Evolutionary conservation across 169 alveolate species (phyloP).

Genomic region (Plasmodium ovale): DNA sequence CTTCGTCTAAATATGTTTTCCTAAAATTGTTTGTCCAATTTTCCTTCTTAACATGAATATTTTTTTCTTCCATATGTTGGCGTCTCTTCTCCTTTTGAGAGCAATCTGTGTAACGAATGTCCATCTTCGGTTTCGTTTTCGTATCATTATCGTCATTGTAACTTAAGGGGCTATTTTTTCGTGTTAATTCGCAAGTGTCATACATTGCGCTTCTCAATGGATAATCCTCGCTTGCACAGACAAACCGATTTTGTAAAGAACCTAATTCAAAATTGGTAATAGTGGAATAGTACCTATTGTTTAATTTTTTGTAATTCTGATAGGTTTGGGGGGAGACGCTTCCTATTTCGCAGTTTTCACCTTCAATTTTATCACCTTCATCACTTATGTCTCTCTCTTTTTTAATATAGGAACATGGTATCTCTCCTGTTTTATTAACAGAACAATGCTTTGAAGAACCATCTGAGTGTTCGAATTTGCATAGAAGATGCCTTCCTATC

Average conservation of each 20-base stretch:
- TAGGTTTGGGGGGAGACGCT: background rate
- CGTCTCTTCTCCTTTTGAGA: too few species aligned
- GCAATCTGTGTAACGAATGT: too few species aligned
- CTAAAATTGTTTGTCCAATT: background rate
- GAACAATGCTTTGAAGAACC: background rate
- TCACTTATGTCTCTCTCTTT: constrained; percentile 15
- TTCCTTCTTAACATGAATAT: constrained; percentile 24
- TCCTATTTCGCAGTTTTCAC: background rate
- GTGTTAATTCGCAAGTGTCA: too few species aligned
- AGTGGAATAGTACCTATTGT: background rate
- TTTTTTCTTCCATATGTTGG: constrained; percentile 1
- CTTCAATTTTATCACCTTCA: constrained; percentile 1
- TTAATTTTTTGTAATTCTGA: background rate
- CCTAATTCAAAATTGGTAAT: background rate
- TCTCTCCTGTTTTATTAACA: background rate
- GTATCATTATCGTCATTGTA: background rate
- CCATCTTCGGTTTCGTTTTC: too few species aligned
- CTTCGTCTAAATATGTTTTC: background rate
- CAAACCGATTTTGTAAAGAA: background rate
- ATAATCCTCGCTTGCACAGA: background rate
- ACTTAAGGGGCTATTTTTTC: background rate
- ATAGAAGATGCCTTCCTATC: constrained; percentile 5
- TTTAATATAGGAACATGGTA: background rate
- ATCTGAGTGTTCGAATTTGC: constrained; percentile 15
- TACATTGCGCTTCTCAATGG: background rate